Conservation (phyloP, 306 rosid genomes). For the Benincasa hispida region DNA sequence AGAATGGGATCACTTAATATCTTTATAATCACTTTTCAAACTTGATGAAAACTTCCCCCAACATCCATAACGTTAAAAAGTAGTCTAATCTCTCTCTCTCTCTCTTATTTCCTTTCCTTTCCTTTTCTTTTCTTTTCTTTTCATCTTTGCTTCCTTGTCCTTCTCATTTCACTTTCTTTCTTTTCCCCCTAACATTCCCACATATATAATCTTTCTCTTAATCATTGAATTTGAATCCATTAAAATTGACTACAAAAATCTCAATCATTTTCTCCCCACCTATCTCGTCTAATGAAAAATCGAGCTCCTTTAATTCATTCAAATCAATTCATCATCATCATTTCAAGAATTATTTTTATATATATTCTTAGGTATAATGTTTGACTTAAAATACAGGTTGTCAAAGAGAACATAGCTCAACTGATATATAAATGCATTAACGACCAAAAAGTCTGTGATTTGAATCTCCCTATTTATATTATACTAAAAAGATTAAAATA, state of each 20-base stretch:
- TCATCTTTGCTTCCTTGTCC: constrained; percentile 1
- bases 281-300: not conserved
- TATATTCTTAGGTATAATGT: not conserved
- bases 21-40: constrained; percentile 61
- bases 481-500: no score
- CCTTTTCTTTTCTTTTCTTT: not conserved
- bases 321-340: not conserved
- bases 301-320: not conserved
- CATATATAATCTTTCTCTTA: not conserved
- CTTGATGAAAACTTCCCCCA: constrained; percentile 23
- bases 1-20: constrained; percentile 16
- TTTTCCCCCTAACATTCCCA: not conserved
- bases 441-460: no score
- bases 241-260: not conserved
- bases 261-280: not conserved
- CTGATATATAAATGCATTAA: no score
- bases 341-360: not conserved
- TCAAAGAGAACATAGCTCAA: no score
- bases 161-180: not conserved
- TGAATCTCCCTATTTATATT: no score
- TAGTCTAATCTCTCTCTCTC: constrained; percentile 8
- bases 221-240: not conserved
- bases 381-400: no score
- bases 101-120: no score
- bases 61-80: constrained; percentile 50